Evolutionary conservation across 371 early-diverging fungal species (phyloP), one percentile per base, ranked within the genome.

Genomic region (Zopfochytrium polystomum): DNA sequence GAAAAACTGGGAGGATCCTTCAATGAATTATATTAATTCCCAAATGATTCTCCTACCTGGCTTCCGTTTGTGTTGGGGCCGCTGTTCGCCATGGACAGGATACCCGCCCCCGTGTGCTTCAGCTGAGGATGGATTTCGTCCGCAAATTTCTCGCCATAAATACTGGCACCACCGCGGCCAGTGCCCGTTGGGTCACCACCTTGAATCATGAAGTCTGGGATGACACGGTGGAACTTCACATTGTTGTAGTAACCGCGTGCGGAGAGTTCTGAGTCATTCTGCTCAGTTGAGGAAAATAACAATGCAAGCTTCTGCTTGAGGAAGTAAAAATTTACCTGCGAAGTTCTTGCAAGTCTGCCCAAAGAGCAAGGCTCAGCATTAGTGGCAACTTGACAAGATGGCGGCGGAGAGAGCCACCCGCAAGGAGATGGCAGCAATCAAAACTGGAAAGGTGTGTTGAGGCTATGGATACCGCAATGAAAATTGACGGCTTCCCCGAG

Each of bases 151-250:
- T 80, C 70, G 33, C 88, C 88, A 87, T 90, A 94, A 43, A 82
- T 79, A 1, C 89, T 87, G 60, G 89, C 82, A 4, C 94, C 93
- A 5, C 96, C 98, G 22, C 79, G 78, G 15, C 96, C 95, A 3
- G 88, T 89, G 1, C 98, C 94, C 5, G 91, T 88, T 50, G 95
- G 90, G 73, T 96, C 96, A 23, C 96, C 98, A 26, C 94, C 95
- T 80, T 96, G 95, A 23, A 94, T 79, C 92, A 97, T 95, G 65
- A 96, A 97, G 33, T 87, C 84, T 56, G 83, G 85, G 62, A 97
- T 96, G 48, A 80, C 83, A 54, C 96, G 84, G 76, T 96, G 96
- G 72, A 97, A 96, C 7, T 72, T 71, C 18, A 79, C 79, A 31
- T 79, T 74, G 52, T 91, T 85, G 74, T 95, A 93, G 62, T 93